These are phyloP conservation scores for Nothophytophthora sp. DNA, from an alignment of 352 stramenopile genomes.

Conservation along the genomic window DNA sequence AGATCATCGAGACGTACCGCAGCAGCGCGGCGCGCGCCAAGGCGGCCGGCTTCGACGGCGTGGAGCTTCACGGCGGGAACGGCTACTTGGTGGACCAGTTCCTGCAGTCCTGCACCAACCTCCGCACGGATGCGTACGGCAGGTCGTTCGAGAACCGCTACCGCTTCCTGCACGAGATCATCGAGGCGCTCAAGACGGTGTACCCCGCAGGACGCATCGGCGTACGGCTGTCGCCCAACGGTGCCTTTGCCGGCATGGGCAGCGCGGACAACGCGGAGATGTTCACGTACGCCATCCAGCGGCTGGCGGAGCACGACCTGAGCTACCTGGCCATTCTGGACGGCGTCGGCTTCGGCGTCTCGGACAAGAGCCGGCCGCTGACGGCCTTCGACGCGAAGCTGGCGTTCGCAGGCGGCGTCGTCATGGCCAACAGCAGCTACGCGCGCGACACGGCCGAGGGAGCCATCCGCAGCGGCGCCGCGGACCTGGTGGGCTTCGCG, in stretches of 20 bases:
- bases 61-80: too few relatives aligned
- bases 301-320: conserved; percentile 11
- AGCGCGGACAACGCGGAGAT: conserved; percentile 23
- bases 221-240: conserved; percentile 17
- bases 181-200: conserved; percentile 24
- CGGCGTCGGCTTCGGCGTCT: conserved; percentile 19
- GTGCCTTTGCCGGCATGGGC: conserved; percentile 18
- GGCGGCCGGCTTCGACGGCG: too few relatives aligned
- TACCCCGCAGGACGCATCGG: conserved; percentile 7
- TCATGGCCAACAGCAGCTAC: conserved; percentile 20
- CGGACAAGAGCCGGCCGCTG: conserved; percentile 14
- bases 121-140: conserved; percentile 72
- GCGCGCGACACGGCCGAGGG: too few relatives aligned
- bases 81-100: too few relatives aligned
- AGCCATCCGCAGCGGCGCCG: too few relatives aligned
- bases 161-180: conserved; percentile 56
- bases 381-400: conserved; percentile 13
- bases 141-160: conserved; percentile 72
- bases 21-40: too few relatives aligned
- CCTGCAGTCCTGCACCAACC: conserved; percentile 54
- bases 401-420: conserved; percentile 8
- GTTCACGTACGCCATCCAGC: conserved; percentile 24
- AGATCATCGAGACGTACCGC: too few relatives aligned
- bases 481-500: too few relatives aligned
- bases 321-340: conserved; percentile 27